A percentile compares a stretch with the other conserved stretches of the same genome.
Conservation (phyloP, 495 filamentous ascomycete genomes). For the Zalerion maritima region DNA sequence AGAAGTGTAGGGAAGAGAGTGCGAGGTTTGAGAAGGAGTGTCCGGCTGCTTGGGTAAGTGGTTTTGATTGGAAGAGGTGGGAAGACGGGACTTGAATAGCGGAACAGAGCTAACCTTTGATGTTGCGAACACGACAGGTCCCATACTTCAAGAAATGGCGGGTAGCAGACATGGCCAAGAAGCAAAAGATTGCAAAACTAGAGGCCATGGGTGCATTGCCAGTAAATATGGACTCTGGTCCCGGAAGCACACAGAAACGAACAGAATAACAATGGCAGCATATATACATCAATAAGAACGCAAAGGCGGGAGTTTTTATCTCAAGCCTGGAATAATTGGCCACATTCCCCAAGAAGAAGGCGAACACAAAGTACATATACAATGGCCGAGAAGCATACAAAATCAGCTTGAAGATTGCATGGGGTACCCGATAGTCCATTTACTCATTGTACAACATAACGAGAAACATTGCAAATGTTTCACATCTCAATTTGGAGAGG, state of each 20-base stretch:
- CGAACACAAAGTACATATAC: too few species aligned
- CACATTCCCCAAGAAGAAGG: too few species aligned
- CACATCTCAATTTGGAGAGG: too few species aligned
- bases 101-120: conserved; percentile 3
- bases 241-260: conserved; percentile 10
- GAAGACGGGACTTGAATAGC: not conserved
- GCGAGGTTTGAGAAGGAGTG: conserved; percentile 61
- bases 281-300: too few species aligned
- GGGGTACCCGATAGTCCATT: too few species aligned
- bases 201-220: conserved; percentile 55
- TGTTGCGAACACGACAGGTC: conserved; percentile 46
- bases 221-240: conserved; percentile 12
- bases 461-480: too few species aligned
- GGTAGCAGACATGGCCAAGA: conserved; percentile 79
- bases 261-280: conserved; percentile 12
- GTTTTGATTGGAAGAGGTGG: not conserved
- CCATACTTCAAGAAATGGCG: conserved; percentile 94
- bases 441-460: too few species aligned
- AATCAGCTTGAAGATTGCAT: too few species aligned
- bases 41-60: conserved; percentile 63
- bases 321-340: too few species aligned
- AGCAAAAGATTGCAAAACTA: conserved; percentile 61
- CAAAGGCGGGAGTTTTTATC: too few species aligned
- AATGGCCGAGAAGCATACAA: too few species aligned
- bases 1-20: conserved; percentile 52